Evolutionary conservation across 352 stramenopile species (phyloP), one percentile per base, ranked within the genome.

Genomic region (Phytophthora nicotianae): DNA sequence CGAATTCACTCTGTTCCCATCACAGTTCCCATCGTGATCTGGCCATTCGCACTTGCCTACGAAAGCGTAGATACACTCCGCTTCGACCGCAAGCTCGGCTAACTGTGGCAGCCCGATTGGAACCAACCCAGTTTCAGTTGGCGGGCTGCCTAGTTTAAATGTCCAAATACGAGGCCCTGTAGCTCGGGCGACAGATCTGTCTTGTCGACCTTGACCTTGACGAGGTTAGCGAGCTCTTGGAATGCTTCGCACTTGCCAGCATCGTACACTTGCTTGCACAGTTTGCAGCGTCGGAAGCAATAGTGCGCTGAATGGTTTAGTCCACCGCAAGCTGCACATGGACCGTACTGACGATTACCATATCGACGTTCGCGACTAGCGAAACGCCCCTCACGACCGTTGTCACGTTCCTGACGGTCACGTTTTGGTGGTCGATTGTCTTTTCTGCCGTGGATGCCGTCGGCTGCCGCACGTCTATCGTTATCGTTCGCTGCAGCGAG

Each of bases 341-440:
- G 49, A 17, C 49, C 49, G 14, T 26, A 56, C 21, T 61, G 26
- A n/a, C n/a, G n/a, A n/a, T n/a, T n/a, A n/a, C n/a, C n/a, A n/a
- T n/a, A n/a, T n/a, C n/a, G n/a, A n/a, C n/a, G n/a, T n/a, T n/a
- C n/a, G n/a, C n/a, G n/a, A n/a, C n/a, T n/a, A n/a, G n/a, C n/a
- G n/a, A n/a, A n/a, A n/a, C n/a, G n/a, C n/a, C n/a, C n/a, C n/a
- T n/a, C n/a, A n/a, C n/a, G n/a, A n/a, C n/a, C n/a, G n/a, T n/a
- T n/a, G n/a, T n/a, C n/a, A n/a, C n/a, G n/a, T n/a, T n/a, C n/a
- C n/a, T n/a, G n/a, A n/a, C n/a, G n/a, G n/a, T n/a, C n/a, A n/a
- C n/a, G n/a, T n/a, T n/a, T n/a, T n/a, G n/a, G n/a, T n/a, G n/a
- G n/a, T n/a, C n/a, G n/a, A n/a, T n/a, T n/a, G n/a, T n/a, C n/a